phyloP scores from a whole-genome alignment of 495 filamentous ascomycete species.

The Usnea hakonensis region DNA sequence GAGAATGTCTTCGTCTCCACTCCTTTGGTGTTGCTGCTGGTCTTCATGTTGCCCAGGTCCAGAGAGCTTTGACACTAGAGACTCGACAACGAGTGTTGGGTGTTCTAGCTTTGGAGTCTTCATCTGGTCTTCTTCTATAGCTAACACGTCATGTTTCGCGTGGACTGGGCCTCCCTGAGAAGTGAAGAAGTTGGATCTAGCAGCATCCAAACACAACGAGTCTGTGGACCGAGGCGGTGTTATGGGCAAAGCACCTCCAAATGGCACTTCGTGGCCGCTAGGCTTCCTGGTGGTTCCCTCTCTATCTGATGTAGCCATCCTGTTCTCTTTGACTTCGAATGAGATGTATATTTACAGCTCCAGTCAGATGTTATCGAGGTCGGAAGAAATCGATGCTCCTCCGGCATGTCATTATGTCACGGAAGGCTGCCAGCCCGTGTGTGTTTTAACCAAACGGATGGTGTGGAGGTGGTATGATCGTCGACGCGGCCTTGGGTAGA shows the following conservation, averaged over 20 bases:
- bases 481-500: slow-evolving; percentile 52
- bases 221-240: background rate
- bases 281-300: background rate
- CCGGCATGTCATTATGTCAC: slow-evolving; percentile 8
- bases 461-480: slow-evolving; percentile 32
- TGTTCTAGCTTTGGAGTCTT: background rate
- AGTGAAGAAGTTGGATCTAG: background rate
- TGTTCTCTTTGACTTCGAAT: background rate
- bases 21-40: too few relatives aligned
- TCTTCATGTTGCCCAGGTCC: background rate
- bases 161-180: background rate
- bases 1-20: background rate
- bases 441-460: background rate
- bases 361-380: slow-evolving; percentile 17
- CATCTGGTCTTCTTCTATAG: background rate
- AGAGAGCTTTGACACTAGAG: background rate
- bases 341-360: background rate
- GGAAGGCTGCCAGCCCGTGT: background rate
- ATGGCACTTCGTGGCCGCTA: background rate
- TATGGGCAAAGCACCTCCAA: background rate
- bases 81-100: background rate
- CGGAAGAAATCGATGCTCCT: slow-evolving; percentile 8
- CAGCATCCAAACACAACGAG: background rate
- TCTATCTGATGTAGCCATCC: slow-evolving; percentile 5
- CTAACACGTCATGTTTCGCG: background rate